Conservation (phyloP, 2,329 filamentous ascomycete species). For the Chaetomiaceae sp. region DNA sequence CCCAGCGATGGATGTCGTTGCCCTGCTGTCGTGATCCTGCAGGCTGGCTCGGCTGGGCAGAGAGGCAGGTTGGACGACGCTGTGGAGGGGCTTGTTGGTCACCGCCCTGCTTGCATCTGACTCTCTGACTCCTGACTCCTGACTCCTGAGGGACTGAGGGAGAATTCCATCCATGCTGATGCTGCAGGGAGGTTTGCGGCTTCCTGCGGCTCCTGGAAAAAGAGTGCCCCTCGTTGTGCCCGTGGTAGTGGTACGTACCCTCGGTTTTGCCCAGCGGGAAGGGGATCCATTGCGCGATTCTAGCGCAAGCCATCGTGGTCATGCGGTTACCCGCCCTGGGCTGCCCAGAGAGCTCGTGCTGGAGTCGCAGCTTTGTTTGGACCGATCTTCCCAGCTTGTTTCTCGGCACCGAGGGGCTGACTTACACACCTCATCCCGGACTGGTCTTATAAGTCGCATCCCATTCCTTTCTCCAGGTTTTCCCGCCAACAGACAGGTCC, state of each 20-base stretch:
- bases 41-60: too few species aligned
- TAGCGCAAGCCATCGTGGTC: conserved; percentile 10
- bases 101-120: conserved; percentile 5
- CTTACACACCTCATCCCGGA: conserved; percentile 14
- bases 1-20: too few species aligned
- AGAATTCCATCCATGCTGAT: too few species aligned
- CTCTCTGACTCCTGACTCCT: too few species aligned
- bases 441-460: conserved; percentile 14
- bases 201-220: neutral
- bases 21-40: too few species aligned
- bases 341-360: conserved; percentile 14
- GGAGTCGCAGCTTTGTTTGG: conserved; percentile 14
- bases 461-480: neutral
- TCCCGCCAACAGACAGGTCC: neutral
- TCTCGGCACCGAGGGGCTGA: neutral
- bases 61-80: neutral
- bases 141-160: too few species aligned
- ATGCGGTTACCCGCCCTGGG: conserved; percentile 12
- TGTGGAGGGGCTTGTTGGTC: neutral
- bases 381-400: neutral
- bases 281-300: conserved; percentile 6
- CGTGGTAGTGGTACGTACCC: too few species aligned
- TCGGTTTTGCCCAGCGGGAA: too few species aligned
- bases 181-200: neutral
- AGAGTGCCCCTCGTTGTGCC: neutral